Evolutionary conservation across 352 stramenopile genomes (phyloP).

Genomic region (Pythium sukuiense): DNA sequence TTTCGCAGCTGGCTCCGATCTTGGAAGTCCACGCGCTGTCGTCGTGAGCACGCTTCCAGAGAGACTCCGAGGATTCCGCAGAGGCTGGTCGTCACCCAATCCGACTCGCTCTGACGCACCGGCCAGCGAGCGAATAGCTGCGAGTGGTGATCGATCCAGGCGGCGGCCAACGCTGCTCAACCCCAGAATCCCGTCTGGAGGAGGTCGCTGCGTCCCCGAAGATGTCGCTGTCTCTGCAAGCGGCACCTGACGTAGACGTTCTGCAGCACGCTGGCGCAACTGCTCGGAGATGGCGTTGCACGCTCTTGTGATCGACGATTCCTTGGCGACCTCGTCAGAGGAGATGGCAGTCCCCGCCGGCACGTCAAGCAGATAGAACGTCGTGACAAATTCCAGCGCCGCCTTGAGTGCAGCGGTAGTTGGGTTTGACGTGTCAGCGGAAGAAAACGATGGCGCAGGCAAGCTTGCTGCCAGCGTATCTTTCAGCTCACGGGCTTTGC

Average conservation of each 20-base stretch:
- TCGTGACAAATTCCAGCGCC: conserved; percentile 37
- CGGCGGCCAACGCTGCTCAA: not conserved
- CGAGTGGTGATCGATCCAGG: not conserved
- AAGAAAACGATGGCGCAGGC: conserved; percentile 2
- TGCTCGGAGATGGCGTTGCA: conserved; percentile 13
- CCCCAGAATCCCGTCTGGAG: not conserved
- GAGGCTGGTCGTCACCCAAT: too few relatives aligned
- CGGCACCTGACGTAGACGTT: conserved; percentile 11
- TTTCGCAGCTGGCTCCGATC: not conserved
- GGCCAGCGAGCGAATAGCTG: not conserved
- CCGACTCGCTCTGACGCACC: not conserved
- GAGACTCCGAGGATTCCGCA: not conserved
- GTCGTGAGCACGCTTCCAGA: not conserved
- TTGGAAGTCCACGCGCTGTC: not conserved
- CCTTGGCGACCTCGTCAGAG: conserved; percentile 8
- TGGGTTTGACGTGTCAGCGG: not conserved
- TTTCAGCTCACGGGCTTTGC: conserved; percentile 34
- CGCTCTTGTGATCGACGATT: conserved; percentile 17
- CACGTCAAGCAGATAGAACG: conserved; percentile 35
- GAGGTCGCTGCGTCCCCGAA: conserved; percentile 11
- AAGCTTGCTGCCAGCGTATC: conserved; percentile 20
- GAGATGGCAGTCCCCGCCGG: conserved; percentile 3
- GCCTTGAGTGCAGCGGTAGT: conserved; percentile 12
- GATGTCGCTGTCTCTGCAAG: conserved; percentile 9
- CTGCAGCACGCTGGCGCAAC: conserved; percentile 17